Base-by-base conservation (phyloP, 805 yeast species). In the Hanseniaspora valbyensis region DNA sequence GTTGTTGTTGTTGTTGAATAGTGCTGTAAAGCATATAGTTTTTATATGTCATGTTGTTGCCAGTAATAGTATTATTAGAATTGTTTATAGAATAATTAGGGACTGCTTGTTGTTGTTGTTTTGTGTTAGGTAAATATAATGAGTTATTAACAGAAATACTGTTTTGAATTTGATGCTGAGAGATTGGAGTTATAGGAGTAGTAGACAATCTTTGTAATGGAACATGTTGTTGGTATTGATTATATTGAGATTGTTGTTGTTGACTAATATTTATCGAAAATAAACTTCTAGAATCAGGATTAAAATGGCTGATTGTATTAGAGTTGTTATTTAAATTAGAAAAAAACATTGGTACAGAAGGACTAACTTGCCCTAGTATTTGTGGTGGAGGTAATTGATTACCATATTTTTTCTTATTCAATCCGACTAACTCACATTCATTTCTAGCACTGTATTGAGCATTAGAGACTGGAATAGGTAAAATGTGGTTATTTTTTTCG, bases 1-100 rank as follows among this genome's bases (percentile, higher is more conserved):
- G 44, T 52, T 12, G 34, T 29, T 19, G 49, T 44, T 16, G 49
- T 37, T 24, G 40, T 33, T 40, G 34, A 16, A 49, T 22, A 12
- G 32, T 26, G 24, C 19, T 10, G 3, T 22, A 28, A 28, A 12
- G 30, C 30, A 28, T 28, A 12, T 28, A 28, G 30, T 28, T 28
- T 28, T 28, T 28, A 28, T n/a, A 28, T 12, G 10, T 28, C 30
- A 12, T 8, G 30, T 28, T n/a, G n/a, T n/a, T n/a, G n/a, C n/a
- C n/a, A n/a, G n/a, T n/a, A n/a, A n/a, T n/a, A n/a, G n/a, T n/a
- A n/a, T n/a, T n/a, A n/a, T n/a, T n/a, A n/a, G 30, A 8, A 12
- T 28, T 28, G 12, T 28, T 28, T 12, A 28, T 12, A 28, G 30
- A 12, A 28, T 8, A 28, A 28, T 28, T 7, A 12, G 7, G 12